These are phyloP conservation scores for Colletotrichum shisoi DNA, from an alignment of 2,329 filamentous ascomycete species.

Conservation along the genomic window DNA sequence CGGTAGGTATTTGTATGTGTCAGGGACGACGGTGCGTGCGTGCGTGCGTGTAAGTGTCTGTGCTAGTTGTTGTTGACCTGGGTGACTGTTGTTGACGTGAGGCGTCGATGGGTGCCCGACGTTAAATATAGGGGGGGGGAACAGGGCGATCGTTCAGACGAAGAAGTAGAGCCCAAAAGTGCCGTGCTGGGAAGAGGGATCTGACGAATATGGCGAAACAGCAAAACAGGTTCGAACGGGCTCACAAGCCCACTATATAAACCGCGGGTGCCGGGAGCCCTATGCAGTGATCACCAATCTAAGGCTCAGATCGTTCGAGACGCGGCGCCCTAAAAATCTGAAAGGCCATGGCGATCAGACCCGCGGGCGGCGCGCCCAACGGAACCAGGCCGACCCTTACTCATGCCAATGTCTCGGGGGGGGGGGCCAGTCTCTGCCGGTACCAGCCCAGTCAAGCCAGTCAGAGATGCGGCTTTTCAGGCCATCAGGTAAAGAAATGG, in stretches of 20 bases:
- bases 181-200: constrained; percentile 4
- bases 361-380: constrained; percentile 34
- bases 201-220: constrained; percentile 1
- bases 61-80: background rate
- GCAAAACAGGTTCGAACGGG: background rate
- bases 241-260: constrained; percentile 37
- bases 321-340: constrained; percentile 32
- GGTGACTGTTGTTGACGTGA: constrained; percentile 7
- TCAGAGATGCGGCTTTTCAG: constrained; percentile 6
- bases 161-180: constrained; percentile 26
- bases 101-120: constrained; percentile 15
- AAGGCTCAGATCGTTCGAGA: constrained; percentile 36
- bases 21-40: too few relatives aligned
- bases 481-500: constrained; percentile 4
- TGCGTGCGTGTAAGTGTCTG: constrained; percentile 4
- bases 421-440: constrained; percentile 9
- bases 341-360: constrained; percentile 32
- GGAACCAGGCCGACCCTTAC: constrained; percentile 37
- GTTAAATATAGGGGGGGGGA: background rate
- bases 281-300: constrained; percentile 38
- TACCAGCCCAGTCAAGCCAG: constrained; percentile 6
- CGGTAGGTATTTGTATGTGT: background rate
- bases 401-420: constrained; percentile 27
- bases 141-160: constrained; percentile 7
- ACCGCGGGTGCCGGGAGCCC: constrained; percentile 28